A percentile compares a stretch with the other conserved stretches of the same genome.
Conservation (phyloP, 306 rosid species). For the Quercus dentata region DNA sequence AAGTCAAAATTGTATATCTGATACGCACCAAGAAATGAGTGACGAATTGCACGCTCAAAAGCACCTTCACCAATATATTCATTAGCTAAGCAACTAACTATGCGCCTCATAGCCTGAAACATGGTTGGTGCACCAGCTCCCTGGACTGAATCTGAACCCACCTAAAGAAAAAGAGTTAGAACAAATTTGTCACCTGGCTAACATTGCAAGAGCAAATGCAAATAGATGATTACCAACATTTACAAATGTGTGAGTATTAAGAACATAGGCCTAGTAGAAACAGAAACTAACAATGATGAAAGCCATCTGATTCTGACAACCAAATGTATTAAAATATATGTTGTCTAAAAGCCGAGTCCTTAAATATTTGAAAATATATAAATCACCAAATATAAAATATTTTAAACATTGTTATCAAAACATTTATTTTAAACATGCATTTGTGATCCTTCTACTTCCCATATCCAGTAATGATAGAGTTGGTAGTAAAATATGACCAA, state of each 20-base stretch:
- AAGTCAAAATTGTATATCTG: neutral
- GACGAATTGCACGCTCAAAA: constrained; percentile 84
- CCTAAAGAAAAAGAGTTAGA: constrained; percentile 49
- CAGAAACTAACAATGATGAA: neutral
- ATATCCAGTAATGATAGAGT: neutral
- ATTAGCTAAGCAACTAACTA: constrained; percentile 55
- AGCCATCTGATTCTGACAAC: neutral
- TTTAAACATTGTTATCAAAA: neutral
- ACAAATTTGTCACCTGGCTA: neutral
- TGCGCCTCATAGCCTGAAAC: constrained; percentile 96
- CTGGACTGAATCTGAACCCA: constrained; percentile 94
- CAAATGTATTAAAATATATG: neutral
- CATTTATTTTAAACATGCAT: neutral
- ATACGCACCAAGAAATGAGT: constrained; percentile 82
- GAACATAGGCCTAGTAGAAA: neutral
- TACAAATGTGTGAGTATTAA: neutral
- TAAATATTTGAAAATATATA: neutral
- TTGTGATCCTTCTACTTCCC: neutral
- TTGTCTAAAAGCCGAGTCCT: neutral
- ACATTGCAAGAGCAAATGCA: neutral
- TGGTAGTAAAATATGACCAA: neutral
- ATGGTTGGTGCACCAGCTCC: constrained; percentile 99
- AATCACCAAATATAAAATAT: neutral
- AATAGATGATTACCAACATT: neutral
- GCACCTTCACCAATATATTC: constrained; percentile 65